phyloP scores from a whole-genome alignment of 768 basidiomycete species.

The Pulveroboletus sp. region DNA sequence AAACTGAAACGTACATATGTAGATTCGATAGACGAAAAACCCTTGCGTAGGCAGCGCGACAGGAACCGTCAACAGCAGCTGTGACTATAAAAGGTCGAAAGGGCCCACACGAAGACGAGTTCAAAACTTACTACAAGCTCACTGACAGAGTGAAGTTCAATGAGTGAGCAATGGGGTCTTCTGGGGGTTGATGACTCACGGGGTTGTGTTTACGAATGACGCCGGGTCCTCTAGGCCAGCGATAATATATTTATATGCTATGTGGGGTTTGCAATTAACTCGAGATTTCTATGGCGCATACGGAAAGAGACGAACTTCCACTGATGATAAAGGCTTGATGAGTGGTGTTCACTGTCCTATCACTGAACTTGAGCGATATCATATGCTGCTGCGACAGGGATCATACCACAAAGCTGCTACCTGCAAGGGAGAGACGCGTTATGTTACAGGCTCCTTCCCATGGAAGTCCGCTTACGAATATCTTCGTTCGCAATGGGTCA shows the following conservation, averaged over 20 bases:
- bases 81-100: constrained; percentile 1
- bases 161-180: neutral
- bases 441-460: neutral
- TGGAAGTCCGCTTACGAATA: constrained; percentile 1
- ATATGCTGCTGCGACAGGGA: no score
- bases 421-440: neutral
- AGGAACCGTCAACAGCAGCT: constrained; percentile 1
- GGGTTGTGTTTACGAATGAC: neutral
- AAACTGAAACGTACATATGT: constrained; percentile 2
- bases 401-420: constrained; percentile 8
- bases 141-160: neutral
- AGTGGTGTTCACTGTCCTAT: constrained; percentile 9
- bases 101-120: neutral
- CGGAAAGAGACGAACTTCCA: constrained; percentile 9
- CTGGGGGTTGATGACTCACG: constrained; percentile 4
- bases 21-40: constrained; percentile 14
- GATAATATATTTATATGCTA: constrained; percentile 10
- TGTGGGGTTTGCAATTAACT: no score
- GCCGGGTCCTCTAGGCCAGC: neutral
- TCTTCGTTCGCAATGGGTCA: constrained; percentile 1
- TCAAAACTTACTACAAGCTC: constrained; percentile 9
- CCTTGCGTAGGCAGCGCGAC: constrained; percentile 4
- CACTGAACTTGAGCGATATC: neutral
- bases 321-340: constrained; percentile 8
- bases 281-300: no score